Conservation (phyloP, 73 alveolate species). For the Durusdinium trenchii region DNA sequence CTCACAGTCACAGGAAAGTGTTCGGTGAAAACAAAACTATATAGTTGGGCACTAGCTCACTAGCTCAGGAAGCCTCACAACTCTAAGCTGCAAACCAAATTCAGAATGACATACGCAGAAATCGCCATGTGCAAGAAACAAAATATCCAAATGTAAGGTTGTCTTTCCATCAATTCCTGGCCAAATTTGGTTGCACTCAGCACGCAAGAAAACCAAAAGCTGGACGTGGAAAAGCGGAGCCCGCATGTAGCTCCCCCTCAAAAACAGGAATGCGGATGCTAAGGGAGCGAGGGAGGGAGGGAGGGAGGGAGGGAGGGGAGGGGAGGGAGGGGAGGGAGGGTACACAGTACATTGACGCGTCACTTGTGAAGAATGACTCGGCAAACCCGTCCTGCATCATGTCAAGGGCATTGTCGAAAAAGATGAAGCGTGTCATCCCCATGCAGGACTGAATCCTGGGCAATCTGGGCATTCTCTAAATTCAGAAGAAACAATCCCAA, state of each 20-base stretch:
- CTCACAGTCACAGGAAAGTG: too few species aligned
- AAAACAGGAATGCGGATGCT: too few species aligned
- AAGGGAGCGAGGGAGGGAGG: too few species aligned
- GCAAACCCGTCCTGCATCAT: conserved; percentile 44
- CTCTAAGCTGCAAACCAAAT: not conserved
- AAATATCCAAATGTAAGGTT: conserved; percentile 67
- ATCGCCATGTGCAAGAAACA: conserved; percentile 63
- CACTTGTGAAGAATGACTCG: too few species aligned
- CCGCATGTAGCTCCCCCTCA: too few species aligned
- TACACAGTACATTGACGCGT: too few species aligned
- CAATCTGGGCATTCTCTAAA: too few species aligned
- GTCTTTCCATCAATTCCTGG: conserved; percentile 69
- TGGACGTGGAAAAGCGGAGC: too few species aligned
- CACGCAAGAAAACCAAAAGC: not conserved
- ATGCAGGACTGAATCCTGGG: conserved; percentile 57
- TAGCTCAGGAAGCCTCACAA: not conserved
- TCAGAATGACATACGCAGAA: conserved; percentile 78
- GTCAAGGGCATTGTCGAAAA: conserved; percentile 76
- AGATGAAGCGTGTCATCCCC: conserved; percentile 89
- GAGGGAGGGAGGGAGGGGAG: too few species aligned
- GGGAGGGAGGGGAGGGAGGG: too few species aligned
- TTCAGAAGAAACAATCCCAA: too few species aligned
- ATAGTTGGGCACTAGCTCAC: not conserved
- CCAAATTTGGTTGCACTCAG: not conserved
- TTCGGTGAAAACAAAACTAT: not conserved